These are phyloP conservation scores for Synchytrium microbalum DNA, from an alignment of 371 early-diverging fungal genomes.

Conservation along the genomic window DNA sequence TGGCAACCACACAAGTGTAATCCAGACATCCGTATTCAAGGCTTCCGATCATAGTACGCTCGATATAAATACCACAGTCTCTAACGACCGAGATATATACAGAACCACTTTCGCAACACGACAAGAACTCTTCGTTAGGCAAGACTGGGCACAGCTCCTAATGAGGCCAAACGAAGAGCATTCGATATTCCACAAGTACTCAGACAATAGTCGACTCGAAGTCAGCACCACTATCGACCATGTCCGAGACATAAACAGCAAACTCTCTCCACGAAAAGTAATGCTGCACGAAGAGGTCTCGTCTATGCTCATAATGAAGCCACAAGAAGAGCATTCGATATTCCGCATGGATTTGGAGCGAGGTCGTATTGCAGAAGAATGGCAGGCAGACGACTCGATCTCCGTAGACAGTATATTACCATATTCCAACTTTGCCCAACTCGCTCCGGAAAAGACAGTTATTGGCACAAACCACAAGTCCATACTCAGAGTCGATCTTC, in stretches of 20 bases:
- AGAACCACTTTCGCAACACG: slow-evolving; percentile 27
- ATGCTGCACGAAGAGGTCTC: slow-evolving; percentile 76
- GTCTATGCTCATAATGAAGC: slow-evolving; percentile 62
- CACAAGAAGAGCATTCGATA: slow-evolving; percentile 54
- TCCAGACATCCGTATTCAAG: no score
- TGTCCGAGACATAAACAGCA: slow-evolving; percentile 15
- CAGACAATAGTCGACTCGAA: slow-evolving; percentile 53
- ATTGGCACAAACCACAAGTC: slow-evolving; percentile 73
- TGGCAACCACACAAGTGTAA: slow-evolving; percentile 72
- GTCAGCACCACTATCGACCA: slow-evolving; percentile 63
- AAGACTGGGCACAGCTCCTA: slow-evolving; percentile 65
- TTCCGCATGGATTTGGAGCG: slow-evolving; percentile 84
- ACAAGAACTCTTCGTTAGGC: slow-evolving; percentile 65
- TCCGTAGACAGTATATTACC: slow-evolving; percentile 62
- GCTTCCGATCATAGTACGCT: slow-evolving; percentile 57
- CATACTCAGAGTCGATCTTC: slow-evolving; percentile 86
- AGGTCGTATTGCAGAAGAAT: slow-evolving; percentile 89
- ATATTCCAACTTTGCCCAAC: slow-evolving; percentile 66
- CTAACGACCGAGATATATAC: slow-evolving; percentile 27
- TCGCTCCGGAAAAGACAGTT: slow-evolving; percentile 61
- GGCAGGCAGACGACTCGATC: slow-evolving; percentile 60
- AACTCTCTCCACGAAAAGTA: slow-evolving; percentile 36
- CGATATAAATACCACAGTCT: slow-evolving; percentile 60
- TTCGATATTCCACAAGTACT: no score
- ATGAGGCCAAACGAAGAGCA: slow-evolving; percentile 53